Percentiles rank a stretch among this genome's conserved stretches.
Evolutionary conservation across 148 eudicot species (phyloP).

Genomic region (Rhododendron griersonianum): DNA sequence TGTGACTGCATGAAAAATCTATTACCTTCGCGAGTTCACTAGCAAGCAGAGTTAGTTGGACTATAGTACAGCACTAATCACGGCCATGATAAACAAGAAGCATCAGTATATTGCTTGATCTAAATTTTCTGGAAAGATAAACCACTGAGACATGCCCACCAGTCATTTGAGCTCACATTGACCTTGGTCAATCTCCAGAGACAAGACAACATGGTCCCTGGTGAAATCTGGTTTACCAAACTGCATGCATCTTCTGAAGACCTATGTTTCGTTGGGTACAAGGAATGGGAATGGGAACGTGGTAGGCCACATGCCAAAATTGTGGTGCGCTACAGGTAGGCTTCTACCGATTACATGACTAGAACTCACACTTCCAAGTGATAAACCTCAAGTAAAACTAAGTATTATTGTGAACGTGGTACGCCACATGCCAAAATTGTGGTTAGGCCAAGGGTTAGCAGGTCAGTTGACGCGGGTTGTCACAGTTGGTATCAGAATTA

Average conservation of each 20-base stretch:
- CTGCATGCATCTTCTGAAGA: background rate
- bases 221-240: no score
- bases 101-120: background rate
- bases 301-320: background rate
- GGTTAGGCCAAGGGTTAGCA: no score
- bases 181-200: no score
- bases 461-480: no score
- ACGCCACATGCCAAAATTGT: no score
- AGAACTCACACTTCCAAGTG: background rate
- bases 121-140: no score
- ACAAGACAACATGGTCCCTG: no score
- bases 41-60: background rate
- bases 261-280: background rate
- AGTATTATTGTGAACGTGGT: no score
- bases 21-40: background rate
- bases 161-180: no score
- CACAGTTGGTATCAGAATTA: no score
- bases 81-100: background rate
- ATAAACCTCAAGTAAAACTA: background rate
- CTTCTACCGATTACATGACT: background rate
- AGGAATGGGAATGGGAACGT: background rate
- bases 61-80: background rate
- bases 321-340: background rate
- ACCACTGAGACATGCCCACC: no score
- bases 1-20: background rate